phyloP scores from a whole-genome alignment of 768 basidiomycete species.

The Trametes villosa region DNA sequence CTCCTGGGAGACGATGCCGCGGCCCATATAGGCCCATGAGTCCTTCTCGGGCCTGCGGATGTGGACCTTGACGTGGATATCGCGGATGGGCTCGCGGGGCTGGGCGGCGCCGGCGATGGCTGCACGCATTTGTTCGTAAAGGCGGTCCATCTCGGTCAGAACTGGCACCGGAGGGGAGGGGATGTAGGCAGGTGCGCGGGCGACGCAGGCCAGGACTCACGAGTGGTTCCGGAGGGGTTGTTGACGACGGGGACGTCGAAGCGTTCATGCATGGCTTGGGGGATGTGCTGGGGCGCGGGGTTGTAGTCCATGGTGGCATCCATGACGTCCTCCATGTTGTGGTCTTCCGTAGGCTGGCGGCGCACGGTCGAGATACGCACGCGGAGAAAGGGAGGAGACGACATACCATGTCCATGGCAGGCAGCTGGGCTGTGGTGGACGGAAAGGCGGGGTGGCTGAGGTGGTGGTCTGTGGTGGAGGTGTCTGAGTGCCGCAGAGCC shows the following conservation, averaged over 20 bases:
- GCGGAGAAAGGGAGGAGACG: not conserved
- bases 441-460: not conserved
- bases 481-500: conserved; percentile 9
- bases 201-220: conserved; percentile 22
- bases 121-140: conserved; percentile 29
- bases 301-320: conserved; percentile 25
- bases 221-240: conserved; percentile 3
- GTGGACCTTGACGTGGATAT: conserved; percentile 85
- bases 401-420: conserved; percentile 23
- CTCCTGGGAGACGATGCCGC: conserved; percentile 78
- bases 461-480: conserved; percentile 8
- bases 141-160: conserved; percentile 29
- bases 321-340: conserved; percentile 31
- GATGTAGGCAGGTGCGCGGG: conserved; percentile 19
- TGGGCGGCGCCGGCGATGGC: conserved; percentile 21
- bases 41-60: conserved; percentile 79
- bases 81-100: conserved; percentile 43
- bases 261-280: conserved; percentile 11
- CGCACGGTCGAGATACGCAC: not conserved
- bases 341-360: conserved; percentile 22
- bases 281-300: conserved; percentile 7
- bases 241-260: conserved; percentile 1
- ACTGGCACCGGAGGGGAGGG: conserved; percentile 22
- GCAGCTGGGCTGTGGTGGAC: not conserved
- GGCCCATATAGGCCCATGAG: conserved; percentile 81